phyloP scores from a whole-genome alignment of 352 stramenopile species.

The Salisapilia sapeloensis region DNA sequence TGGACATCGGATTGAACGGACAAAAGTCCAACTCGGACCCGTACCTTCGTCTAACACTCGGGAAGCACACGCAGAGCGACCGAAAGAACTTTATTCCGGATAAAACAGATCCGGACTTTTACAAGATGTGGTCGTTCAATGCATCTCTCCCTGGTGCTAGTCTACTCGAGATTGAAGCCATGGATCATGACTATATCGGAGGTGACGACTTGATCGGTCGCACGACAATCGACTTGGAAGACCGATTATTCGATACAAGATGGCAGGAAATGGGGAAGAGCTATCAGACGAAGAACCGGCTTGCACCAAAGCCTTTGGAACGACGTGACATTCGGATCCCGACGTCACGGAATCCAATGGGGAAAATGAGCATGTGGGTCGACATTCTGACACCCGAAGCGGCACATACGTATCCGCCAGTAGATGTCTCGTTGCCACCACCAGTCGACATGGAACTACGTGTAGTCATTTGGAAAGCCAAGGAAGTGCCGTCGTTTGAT shows the following conservation, averaged over 20 bases:
- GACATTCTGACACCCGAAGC: constrained; percentile 79
- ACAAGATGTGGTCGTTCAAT: constrained; percentile 81
- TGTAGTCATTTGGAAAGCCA: constrained; percentile 85
- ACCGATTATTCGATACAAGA: constrained; percentile 80
- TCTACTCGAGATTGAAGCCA: constrained; percentile 76
- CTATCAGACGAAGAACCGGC: constrained; percentile 56
- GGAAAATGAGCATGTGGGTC: constrained; percentile 76
- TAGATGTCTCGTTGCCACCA: constrained; percentile 75
- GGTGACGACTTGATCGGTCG: constrained; percentile 85
- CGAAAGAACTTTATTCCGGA: constrained; percentile 84
- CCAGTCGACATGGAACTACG: constrained; percentile 83
- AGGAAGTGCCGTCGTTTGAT: constrained; percentile 78
- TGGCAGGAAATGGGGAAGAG: constrained; percentile 80
- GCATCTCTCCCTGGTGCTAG: constrained; percentile 72
- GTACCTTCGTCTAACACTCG: constrained; percentile 73
- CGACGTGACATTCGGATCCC: constrained; percentile 74
- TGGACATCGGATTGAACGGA: constrained; percentile 76
- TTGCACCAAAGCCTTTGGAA: constrained; percentile 59
- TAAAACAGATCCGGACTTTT: constrained; percentile 80
- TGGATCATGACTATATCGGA: constrained; percentile 83
- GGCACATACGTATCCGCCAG: constrained; percentile 53
- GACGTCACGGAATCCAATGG: constrained; percentile 71
- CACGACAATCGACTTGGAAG: constrained; percentile 88
- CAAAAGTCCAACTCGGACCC: constrained; percentile 76
- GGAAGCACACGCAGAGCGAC: constrained; percentile 77